These are phyloP conservation scores for Mortierella sp. DNA, from an alignment of 371 early-diverging fungal species.

Conservation along the genomic window DNA sequence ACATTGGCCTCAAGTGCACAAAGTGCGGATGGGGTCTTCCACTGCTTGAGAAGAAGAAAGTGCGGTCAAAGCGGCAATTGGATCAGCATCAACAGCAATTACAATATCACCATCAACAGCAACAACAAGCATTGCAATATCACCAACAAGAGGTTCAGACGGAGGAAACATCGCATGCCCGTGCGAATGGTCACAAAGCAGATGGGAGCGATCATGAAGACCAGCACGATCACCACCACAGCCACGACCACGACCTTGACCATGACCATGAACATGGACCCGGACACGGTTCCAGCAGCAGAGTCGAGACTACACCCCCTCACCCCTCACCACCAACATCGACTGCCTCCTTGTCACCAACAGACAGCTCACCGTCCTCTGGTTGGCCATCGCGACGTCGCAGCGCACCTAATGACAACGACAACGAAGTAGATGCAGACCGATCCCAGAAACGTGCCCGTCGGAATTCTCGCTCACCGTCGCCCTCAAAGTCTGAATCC, in stretches of 20 bases:
- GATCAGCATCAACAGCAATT: conserved; percentile 3
- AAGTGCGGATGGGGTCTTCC: conserved; percentile 98
- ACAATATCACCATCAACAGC: not conserved
- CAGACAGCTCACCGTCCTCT: not conserved
- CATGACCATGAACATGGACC: not conserved
- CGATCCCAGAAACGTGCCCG: conserved; percentile 35
- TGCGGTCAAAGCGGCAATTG: conserved; percentile 25
- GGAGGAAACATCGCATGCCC: not conserved
- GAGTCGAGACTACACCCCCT: conserved; percentile 7
- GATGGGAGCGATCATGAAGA: conserved; percentile 82
- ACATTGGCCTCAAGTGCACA: conserved; percentile 94
- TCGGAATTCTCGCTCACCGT: conserved; percentile 20
- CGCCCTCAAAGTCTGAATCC: not conserved
- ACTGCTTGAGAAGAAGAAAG: conserved; percentile 67
- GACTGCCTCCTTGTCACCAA: conserved; percentile 18
- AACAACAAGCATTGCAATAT: not conserved
- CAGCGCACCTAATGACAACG: conserved; percentile 28
- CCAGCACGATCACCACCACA: conserved; percentile 66
- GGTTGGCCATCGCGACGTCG: conserved; percentile 35
- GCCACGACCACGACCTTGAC: not conserved
- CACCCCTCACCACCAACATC: conserved; percentile 46
- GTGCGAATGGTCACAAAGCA: not conserved
- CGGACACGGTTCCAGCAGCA: not conserved
- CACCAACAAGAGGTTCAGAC: conserved; percentile 2
- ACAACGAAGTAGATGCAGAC: conserved; percentile 12